Base-by-base conservation (phyloP, 2,329 filamentous ascomycete species). In the Apiospora saccharicola region DNA sequence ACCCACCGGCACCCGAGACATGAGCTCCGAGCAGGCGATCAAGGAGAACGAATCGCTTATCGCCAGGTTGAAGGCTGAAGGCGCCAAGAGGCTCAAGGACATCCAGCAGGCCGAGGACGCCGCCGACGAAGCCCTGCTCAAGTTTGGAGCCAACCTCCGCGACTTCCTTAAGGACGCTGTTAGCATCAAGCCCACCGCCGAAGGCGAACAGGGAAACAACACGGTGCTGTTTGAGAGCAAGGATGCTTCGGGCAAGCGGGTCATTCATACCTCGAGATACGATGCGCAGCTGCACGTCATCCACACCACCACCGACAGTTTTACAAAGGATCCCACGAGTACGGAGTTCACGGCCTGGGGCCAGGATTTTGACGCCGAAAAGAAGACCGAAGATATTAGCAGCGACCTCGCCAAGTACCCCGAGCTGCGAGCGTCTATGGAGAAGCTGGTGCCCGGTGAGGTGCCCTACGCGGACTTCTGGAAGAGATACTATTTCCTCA, bases 201-300 rank as follows among this genome's bases (percentile, higher is more conserved):
- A 85, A 5, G 85, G 84, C 68, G 81, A 83, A 67, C 81, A 89
- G 76, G 85, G 85, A n/a, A 86, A 81, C 76, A 86, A 81, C 76
- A 86, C 92, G 68, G 90, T 98, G 44, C 86, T 98, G 5, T 99
- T 98, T 78, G 96, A 98, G 85, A 97, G 94, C 80, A 97, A 96
- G 81, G 96, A 98, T 82, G 91, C 93, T 6, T 90, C 91, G 69
- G 96, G 95, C 37, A 98, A 96, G 86, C 89, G 96, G 71, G 94
- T 98, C 22, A 97, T 98, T 75, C 96, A 99, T 81, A 94, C 94
- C 1, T 98, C 95, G 70, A 90, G 96, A 74, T 96, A 98, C 80
- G 96, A 99, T 79, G 96, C 96, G 0, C 96, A 98, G 83, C 86
- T 99, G 74, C 96, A 99, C 80, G 95, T 97, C 46, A 95, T 99